A percentile compares a stretch with the other conserved stretches of the same genome.
phyloP scores from a whole-genome alignment of 2,329 filamentous ascomycete genomes.

The Furcasterigmium sp. region DNA sequence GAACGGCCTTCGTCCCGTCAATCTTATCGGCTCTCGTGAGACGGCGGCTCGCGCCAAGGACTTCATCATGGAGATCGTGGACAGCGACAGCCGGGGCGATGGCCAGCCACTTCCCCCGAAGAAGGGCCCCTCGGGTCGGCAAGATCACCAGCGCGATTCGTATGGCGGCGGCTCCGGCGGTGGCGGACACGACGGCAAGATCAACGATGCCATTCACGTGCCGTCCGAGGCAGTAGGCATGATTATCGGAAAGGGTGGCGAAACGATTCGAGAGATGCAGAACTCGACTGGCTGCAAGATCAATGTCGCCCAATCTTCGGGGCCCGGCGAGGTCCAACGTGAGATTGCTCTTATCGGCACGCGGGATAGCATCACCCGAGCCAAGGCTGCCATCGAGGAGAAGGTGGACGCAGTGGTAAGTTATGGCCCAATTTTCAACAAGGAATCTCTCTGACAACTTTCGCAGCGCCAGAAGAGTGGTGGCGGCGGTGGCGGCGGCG shows the following conservation, averaged over 20 bases:
- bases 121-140: constrained; percentile 17
- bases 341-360: constrained; percentile 82
- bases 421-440: constrained; percentile 13
- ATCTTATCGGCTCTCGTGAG: constrained; percentile 74
- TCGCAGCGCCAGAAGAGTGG: constrained; percentile 50
- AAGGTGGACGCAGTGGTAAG: constrained; percentile 86
- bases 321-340: constrained; percentile 71
- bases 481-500: constrained; percentile 37
- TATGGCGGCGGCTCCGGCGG: constrained; percentile 20
- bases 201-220: constrained; percentile 78
- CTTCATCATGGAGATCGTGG: constrained; percentile 88
- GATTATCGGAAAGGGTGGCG: constrained; percentile 93
- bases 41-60: constrained; percentile 77
- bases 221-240: constrained; percentile 90
- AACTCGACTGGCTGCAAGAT: constrained; percentile 86
- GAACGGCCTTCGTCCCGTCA: constrained; percentile 83
- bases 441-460: constrained; percentile 19
- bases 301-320: constrained; percentile 80
- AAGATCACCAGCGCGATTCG: constrained; percentile 24
- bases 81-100: constrained; percentile 72
- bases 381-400: constrained; percentile 81
- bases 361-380: constrained; percentile 70
- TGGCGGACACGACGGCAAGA: constrained; percentile 45
- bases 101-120: constrained; percentile 24
- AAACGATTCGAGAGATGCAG: constrained; percentile 94